Conservation (phyloP, 2,329 filamentous ascomycete species). For the Xylaria sp. region DNA sequence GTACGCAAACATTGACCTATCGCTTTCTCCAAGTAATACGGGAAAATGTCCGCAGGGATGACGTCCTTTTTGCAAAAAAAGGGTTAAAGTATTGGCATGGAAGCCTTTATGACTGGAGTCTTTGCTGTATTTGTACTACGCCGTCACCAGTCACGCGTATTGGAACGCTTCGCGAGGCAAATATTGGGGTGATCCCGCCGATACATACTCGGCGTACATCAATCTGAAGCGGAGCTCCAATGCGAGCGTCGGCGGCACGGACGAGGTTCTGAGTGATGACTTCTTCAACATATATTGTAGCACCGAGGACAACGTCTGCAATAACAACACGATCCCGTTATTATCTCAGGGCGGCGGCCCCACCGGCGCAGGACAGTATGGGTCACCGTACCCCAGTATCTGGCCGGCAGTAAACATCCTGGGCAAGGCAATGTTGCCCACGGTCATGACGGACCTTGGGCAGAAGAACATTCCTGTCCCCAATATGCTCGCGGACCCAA, state of each 20-base stretch:
- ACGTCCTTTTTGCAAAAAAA: too few species aligned
- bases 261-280: conserved; percentile 29
- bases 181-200: conserved; percentile 4
- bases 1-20: too few species aligned
- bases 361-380: neutral
- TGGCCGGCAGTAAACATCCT: conserved; percentile 28
- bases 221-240: conserved; percentile 14
- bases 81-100: too few species aligned
- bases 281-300: conserved; percentile 36
- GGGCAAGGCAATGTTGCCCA: conserved; percentile 38
- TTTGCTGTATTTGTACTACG: conserved; percentile 29
- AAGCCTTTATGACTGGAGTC: conserved; percentile 15
- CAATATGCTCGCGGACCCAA: conserved; percentile 36
- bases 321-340: conserved; percentile 18
- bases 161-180: conserved; percentile 6
- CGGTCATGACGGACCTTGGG: conserved; percentile 36
- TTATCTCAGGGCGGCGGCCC: conserved; percentile 2
- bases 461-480: conserved; percentile 28
- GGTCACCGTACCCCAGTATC: conserved; percentile 26
- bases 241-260: conserved; percentile 17
- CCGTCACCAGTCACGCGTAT: conserved; percentile 18
- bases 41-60: too few species aligned
- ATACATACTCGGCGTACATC: conserved; percentile 20
- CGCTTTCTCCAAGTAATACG: too few species aligned
- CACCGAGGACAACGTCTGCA: conserved; percentile 22